These are phyloP conservation scores for Cymbidium sinense DNA, from an alignment of 106 monocot genomes.

Conservation along the genomic window DNA sequence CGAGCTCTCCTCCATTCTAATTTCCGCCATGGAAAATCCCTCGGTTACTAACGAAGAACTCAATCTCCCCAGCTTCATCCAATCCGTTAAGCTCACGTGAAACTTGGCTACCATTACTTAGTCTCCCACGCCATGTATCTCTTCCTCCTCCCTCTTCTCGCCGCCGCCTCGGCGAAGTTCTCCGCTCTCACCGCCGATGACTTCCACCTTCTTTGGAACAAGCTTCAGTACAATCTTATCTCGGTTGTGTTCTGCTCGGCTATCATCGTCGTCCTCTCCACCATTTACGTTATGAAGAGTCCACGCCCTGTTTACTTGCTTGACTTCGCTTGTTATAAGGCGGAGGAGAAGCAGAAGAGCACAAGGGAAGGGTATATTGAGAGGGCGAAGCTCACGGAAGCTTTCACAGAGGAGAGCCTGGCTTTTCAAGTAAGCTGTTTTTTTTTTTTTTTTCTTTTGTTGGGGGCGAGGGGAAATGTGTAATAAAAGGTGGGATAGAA, in stretches of 20 bases:
- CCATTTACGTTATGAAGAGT: conserved; percentile 14
- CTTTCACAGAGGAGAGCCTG: conserved; percentile 15
- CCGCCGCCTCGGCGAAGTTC: conserved; percentile 12
- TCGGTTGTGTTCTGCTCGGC: conserved; percentile 15
- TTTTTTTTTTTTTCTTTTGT: too few species aligned
- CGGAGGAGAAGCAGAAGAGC: conserved; percentile 10
- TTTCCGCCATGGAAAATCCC: not conserved
- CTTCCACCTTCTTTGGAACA: conserved; percentile 17
- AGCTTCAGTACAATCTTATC: conserved; percentile 22
- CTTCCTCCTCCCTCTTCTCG: conserved; percentile 18
- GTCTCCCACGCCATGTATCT: conserved; percentile 28
- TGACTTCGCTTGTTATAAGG: conserved; percentile 22
- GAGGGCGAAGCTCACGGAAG: conserved; percentile 5
- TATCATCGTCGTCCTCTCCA: conserved; percentile 8
- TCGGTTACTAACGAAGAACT: not conserved
- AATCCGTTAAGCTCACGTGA: conserved; percentile 26
- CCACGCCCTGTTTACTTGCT: conserved; percentile 12
- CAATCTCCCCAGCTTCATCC: conserved; percentile 13
- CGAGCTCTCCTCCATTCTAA: not conserved
- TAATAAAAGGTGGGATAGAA: too few species aligned
- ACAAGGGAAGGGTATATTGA: conserved; percentile 3
- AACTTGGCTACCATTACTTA: conserved; percentile 39
- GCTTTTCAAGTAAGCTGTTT: conserved; percentile 5
- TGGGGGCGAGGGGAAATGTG: too few species aligned
- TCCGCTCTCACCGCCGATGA: conserved; percentile 18